Evolutionary conservation across 148 eudicot genomes (phyloP), one percentile per base, ranked within the genome.

Genomic region (Arbutus unedo): DNA sequence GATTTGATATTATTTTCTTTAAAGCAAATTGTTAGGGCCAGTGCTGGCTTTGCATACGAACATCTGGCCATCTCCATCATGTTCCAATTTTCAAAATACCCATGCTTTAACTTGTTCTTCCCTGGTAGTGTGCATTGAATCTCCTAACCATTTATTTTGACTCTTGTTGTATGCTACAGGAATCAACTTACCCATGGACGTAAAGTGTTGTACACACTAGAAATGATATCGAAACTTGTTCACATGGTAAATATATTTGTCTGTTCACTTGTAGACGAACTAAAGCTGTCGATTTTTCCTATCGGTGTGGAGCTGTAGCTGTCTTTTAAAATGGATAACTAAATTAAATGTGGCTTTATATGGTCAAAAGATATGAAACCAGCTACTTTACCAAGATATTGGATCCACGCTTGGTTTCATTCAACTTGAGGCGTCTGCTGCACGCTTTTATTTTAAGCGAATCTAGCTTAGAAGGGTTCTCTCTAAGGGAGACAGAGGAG

Each of bases 121-220:
- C 73, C 18, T 81, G 55, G 53, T 41, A 25, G 60, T 57, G 80
- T 44, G 9, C 68, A 49, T 21, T 78, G 81, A 16, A 49, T 66
- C 16, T 23, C 23, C 2, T 19, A 43, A 74, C 47, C 50, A 80
- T 76, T 19, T 51, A 43, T 55, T 62, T 86, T 80, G 62, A 57
- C 79, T 85, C 6, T 80, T 62, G 62, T 87, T 64, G 38, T 72
- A 73, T 59, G 66, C 82, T 55, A 19, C 77, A 96, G 98, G 93
- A 91, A 84, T 90, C 98, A 96, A 83, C 93, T 96, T 83, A 93
- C 93, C 74, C 95, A 96, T 87, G 98, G 98, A 80, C 92, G 97
- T 38, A 96, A 92, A 88, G 98, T 96, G 86, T 87, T 96, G 85
- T 76, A 38, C 75, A 93, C 94, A 49, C 82, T 96, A 18, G 95